A percentile compares a stretch with the other conserved stretches of the same genome.
phyloP scores from a whole-genome alignment of 2,329 filamentous ascomycete genomes.

The Falciphora oryzae region DNA sequence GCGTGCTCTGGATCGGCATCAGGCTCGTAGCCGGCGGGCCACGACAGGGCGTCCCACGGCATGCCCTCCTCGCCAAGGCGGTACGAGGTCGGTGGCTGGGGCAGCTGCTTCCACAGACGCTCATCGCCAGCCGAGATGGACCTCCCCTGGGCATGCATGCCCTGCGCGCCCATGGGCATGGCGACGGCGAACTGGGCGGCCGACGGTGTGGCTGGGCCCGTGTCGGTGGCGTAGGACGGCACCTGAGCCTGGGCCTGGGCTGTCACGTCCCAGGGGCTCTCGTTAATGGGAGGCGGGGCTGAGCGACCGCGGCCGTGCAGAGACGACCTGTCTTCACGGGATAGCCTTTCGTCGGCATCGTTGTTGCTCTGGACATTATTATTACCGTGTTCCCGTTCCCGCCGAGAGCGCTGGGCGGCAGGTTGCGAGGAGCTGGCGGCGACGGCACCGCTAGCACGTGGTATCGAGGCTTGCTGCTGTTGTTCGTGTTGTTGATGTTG shows the following conservation, averaged over 20 bases:
- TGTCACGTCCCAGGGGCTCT: slow-evolving; percentile 40
- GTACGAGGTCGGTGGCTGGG: slow-evolving; percentile 31
- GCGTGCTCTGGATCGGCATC: slow-evolving; percentile 24
- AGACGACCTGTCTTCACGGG: slow-evolving; percentile 23
- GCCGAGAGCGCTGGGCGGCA: slow-evolving; percentile 14
- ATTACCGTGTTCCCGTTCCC: slow-evolving; percentile 13
- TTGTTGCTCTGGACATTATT: slow-evolving; percentile 1
- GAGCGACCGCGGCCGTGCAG: slow-evolving; percentile 40
- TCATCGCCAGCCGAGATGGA: slow-evolving; percentile 2
- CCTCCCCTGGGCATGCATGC: not conserved
- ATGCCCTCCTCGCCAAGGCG: slow-evolving; percentile 41
- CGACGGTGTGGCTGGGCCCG: slow-evolving; percentile 21
- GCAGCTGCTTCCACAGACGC: slow-evolving; percentile 36
- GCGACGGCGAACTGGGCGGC: slow-evolving; percentile 10
- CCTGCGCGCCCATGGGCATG: not conserved
- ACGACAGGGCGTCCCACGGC: slow-evolving; percentile 38
- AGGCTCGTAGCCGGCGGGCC: slow-evolving; percentile 26
- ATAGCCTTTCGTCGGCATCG: slow-evolving; percentile 18
- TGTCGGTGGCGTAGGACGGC: slow-evolving; percentile 11
- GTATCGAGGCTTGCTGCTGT: slow-evolving; percentile 12
- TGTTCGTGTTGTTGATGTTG: slow-evolving; percentile 13
- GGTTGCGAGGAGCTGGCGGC: too few species aligned
- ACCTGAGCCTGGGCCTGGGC: slow-evolving; percentile 21
- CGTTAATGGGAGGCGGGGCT: slow-evolving; percentile 41
- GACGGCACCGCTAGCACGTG: slow-evolving; percentile 11